A percentile compares a stretch with the other conserved stretches of the same genome.
phyloP scores from a whole-genome alignment of 1,284 basidiomycete genomes.

The Laetiporus sulphureus region DNA sequence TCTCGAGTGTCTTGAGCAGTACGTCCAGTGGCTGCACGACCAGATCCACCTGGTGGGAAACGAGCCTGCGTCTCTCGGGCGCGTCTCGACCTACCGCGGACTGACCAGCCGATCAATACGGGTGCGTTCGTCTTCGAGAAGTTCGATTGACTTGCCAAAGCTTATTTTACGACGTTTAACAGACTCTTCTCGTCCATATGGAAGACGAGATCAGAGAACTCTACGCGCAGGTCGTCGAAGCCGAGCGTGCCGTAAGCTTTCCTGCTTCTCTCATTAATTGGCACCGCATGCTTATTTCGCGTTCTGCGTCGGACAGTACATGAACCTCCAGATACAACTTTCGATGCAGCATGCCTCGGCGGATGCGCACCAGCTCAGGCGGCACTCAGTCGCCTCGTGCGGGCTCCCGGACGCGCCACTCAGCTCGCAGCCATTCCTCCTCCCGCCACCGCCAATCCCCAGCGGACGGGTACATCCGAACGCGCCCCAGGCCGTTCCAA shows the following conservation, averaged over 20 bases:
- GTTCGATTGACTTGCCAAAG: not conserved
- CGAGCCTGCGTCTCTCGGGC: slow-evolving; percentile 43
- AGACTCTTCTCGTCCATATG: slow-evolving; percentile 59
- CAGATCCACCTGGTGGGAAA: slow-evolving; percentile 46
- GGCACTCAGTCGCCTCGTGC: slow-evolving; percentile 15
- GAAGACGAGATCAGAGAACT: slow-evolving; percentile 44
- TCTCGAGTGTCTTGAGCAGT: slow-evolving; percentile 64
- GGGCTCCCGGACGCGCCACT: slow-evolving; percentile 6
- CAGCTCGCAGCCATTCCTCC: slow-evolving; percentile 1
- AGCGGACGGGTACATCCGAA: too few species aligned
- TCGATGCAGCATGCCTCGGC: slow-evolving; percentile 11
- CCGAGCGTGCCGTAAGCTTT: slow-evolving; percentile 46
- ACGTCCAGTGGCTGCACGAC: slow-evolving; percentile 57
- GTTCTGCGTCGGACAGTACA: slow-evolving; percentile 14
- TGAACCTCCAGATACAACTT: slow-evolving; percentile 19
- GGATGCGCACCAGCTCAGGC: slow-evolving; percentile 9
- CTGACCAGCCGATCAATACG: slow-evolving; percentile 51
- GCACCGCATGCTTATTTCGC: not conserved
- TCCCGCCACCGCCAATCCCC: not conserved
- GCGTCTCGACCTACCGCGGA: slow-evolving; percentile 47
- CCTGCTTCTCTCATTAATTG: not conserved
- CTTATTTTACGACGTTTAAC: not conserved
- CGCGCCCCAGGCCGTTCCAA: too few species aligned
- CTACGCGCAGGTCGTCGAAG: slow-evolving; percentile 38
- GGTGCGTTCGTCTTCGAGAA: slow-evolving; percentile 20